A percentile compares a stretch with the other conserved stretches of the same genome.
Evolutionary conservation across 2,329 filamentous ascomycete species (phyloP).

Genomic region (Epicoccum nigrum): DNA sequence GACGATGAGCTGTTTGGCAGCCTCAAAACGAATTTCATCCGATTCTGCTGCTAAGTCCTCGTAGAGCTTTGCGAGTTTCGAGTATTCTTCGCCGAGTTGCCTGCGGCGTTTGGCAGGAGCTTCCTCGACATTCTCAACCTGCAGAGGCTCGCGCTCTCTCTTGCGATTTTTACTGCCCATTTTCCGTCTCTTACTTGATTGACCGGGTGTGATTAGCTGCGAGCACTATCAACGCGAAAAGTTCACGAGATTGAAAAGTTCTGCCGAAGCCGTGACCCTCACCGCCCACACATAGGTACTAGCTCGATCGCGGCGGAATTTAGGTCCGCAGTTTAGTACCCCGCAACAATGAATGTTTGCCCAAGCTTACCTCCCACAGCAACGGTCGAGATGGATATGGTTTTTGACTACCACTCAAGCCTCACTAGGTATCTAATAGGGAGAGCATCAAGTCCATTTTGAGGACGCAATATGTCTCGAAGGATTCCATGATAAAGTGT

Average conservation of each 20-base stretch:
- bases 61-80: conserved; percentile 54
- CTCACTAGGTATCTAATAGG: not conserved
- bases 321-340: conserved; percentile 8
- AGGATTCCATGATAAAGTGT: not conserved
- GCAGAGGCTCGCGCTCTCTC: conserved; percentile 32
- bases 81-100: conserved; percentile 48
- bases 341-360: conserved; percentile 12
- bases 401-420: conserved; percentile 2
- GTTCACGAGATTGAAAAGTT: conserved; percentile 7
- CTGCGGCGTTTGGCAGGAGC: conserved; percentile 41
- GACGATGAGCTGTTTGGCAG: conserved; percentile 53
- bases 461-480: not conserved
- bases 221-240: conserved; percentile 5
- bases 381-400: conserved; percentile 15
- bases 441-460: not conserved
- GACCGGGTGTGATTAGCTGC: not conserved
- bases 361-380: conserved; percentile 17
- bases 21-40: conserved; percentile 51
- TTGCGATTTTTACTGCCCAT: conserved; percentile 40
- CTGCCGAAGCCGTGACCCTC: conserved; percentile 3
- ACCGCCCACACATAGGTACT: not conserved
- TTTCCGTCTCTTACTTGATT: not conserved
- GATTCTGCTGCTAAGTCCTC: conserved; percentile 56
- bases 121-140: conserved; percentile 24
- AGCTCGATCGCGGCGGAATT: conserved; percentile 2